Base-by-base conservation (phyloP, 2,329 filamentous ascomycete species). In the Rugonectria rugulosa region DNA sequence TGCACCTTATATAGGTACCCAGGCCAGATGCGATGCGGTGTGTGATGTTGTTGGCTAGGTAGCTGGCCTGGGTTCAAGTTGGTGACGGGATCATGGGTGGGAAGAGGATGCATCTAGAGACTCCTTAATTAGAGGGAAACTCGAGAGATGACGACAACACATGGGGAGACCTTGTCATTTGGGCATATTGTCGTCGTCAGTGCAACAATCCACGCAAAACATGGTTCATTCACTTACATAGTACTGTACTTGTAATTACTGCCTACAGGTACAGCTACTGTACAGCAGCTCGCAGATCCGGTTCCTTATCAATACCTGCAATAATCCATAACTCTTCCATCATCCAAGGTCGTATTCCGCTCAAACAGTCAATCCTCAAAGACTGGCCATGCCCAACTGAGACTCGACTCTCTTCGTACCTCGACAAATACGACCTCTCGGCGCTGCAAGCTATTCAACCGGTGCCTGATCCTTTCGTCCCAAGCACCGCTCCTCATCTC, bases 1-100 rank as follows among this genome's bases (percentile, higher is more conserved):
- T n/a, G n/a, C n/a, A n/a, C n/a, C n/a, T n/a, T n/a, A n/a, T n/a
- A n/a, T n/a, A n/a, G n/a, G n/a, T n/a, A n/a, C n/a, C n/a, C n/a
- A n/a, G n/a, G n/a, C n/a, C n/a, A n/a, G 47, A 26, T 36, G 38
- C 29, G 46, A 34, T 51, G 47, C 47, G 47, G 47, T 51, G 47
- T 49, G 46, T 19, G 32, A 10, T 36, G 32, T 19, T 36, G 32
- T 29, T 29, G 26, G n/a, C n/a, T n/a, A n/a, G 26, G 26, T 12
- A 7, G 12, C 29, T 32, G 29, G 41, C 17, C n/a, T n/a, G n/a
- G n/a, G 24, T 29, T 20, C 10, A 21, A 21, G 32, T n/a, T n/a
- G n/a, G n/a, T 24, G 36, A 42, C 27, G 21, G 19, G 19, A 23
- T 29, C 14, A 17, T 32, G 46, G 37, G 37, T 40, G n/a, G 20